Percentiles rank a stretch among this genome's conserved stretches.
These are phyloP conservation scores for Populus hybrid DNA, from an alignment of 441 rosid genomes.

Conservation along the genomic window DNA sequence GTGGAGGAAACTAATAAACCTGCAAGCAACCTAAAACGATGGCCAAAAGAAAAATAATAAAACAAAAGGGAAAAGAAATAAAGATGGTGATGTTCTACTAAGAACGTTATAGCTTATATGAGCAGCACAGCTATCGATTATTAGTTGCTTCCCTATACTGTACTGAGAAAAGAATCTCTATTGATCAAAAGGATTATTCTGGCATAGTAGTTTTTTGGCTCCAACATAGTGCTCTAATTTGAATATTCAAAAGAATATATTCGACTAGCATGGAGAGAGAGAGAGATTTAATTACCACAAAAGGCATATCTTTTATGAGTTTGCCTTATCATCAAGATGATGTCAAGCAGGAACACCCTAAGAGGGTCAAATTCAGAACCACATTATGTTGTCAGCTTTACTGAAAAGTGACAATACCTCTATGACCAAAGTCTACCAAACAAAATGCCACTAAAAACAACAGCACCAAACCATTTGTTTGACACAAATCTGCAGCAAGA, in stretches of 20 bases:
- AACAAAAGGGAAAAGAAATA: background rate
- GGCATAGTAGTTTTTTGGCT: background rate
- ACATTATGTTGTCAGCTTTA: background rate
- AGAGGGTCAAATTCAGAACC: background rate
- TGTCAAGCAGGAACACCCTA: background rate
- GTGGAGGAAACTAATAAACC: background rate
- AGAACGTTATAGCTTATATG: background rate
- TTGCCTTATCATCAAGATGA: background rate
- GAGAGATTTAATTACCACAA: background rate
- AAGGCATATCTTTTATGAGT: background rate
- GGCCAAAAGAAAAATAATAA: background rate
- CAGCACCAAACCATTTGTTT: constrained; percentile 88
- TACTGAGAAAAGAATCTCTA: background rate
- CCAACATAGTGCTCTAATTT: background rate
- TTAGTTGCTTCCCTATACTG: background rate
- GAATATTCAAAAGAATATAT: background rate
- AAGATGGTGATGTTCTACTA: background rate
- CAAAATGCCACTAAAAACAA: constrained; percentile 71
- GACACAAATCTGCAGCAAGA: constrained; percentile 61
- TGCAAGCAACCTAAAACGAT: background rate
- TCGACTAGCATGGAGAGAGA: background rate
- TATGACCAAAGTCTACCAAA: constrained; percentile 52
- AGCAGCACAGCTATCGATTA: background rate
- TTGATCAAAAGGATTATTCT: background rate
- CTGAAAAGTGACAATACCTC: constrained; percentile 20